Percentiles rank a stretch among this genome's conserved stretches.
phyloP scores from a whole-genome alignment of 2,329 filamentous ascomycete genomes.

The Penicillium sumatraense region DNA sequence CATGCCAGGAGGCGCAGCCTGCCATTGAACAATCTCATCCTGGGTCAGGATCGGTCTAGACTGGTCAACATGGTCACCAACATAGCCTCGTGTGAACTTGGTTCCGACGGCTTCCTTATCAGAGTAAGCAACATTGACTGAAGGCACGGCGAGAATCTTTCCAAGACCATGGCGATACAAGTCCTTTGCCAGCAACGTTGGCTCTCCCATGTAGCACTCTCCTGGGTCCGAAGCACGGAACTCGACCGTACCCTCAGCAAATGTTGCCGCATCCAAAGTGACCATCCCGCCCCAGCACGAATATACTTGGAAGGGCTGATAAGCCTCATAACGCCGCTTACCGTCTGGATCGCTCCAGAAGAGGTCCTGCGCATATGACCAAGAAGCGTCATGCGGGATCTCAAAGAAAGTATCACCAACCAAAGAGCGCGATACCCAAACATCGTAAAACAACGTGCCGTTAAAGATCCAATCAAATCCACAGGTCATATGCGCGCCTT shows the following conservation, averaged over 20 bases:
- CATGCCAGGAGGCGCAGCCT: constrained; percentile 24
- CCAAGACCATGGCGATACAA: constrained; percentile 57
- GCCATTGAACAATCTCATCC: constrained; percentile 23
- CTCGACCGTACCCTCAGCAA: constrained; percentile 49
- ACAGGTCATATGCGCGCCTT: constrained; percentile 61
- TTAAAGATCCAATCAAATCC: constrained; percentile 62
- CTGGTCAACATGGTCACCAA: constrained; percentile 23
- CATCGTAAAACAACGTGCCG: constrained; percentile 60
- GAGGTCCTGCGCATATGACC: constrained; percentile 55
- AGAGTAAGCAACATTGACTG: constrained; percentile 61
- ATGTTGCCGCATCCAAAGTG: constrained; percentile 53
- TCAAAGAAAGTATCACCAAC: constrained; percentile 61
- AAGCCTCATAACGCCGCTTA: constrained; percentile 35
- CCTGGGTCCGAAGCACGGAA: constrained; percentile 49
- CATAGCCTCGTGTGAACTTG: constrained; percentile 58
- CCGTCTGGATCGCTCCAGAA: constrained; percentile 57
- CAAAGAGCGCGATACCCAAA: constrained; percentile 60
- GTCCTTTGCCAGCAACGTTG: constrained; percentile 62
- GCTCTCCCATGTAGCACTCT: constrained; percentile 62
- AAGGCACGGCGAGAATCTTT: constrained; percentile 61
- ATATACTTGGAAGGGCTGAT: constrained; percentile 63
- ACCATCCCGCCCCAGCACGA: constrained; percentile 65
- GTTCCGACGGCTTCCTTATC: constrained; percentile 51
- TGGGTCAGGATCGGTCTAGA: constrained; percentile 2
- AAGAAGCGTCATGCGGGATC: constrained; percentile 55